A percentile compares a stretch with the other conserved stretches of the same genome.
Conservation (phyloP, 1,284 basidiomycete species). For the Cutaneotrichosporon sp. region DNA sequence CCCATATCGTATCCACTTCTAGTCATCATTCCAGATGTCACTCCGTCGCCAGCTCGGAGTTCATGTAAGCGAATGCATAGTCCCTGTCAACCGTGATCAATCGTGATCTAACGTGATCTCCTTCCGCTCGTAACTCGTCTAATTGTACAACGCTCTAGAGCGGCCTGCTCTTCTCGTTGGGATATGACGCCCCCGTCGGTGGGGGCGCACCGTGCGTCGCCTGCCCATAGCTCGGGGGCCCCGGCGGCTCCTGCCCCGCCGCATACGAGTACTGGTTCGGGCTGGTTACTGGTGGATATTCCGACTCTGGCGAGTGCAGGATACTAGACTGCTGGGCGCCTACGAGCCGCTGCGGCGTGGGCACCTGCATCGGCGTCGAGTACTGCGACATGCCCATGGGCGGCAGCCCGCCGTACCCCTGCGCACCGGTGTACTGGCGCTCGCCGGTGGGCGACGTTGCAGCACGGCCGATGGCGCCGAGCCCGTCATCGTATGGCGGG, state of each 20-base stretch:
- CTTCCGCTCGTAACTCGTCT: neutral
- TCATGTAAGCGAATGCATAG: too few species aligned
- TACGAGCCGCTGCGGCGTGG: constrained; percentile 16
- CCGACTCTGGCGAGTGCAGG: constrained; percentile 5
- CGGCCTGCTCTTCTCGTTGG: constrained; percentile 1
- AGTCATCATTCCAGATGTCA: too few species aligned
- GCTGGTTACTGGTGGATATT: neutral
- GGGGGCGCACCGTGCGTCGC: neutral
- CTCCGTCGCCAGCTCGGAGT: too few species aligned
- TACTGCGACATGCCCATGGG: neutral
- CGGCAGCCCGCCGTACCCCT: constrained; percentile 3
- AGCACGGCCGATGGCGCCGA: constrained; percentile 36
- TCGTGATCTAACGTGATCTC: too few species aligned
- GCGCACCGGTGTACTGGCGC: constrained; percentile 3
- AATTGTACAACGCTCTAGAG: neutral
- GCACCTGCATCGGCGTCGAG: constrained; percentile 6
- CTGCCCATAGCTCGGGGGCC: constrained; percentile 13
- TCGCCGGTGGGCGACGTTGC: constrained; percentile 24
- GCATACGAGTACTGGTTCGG: neutral
- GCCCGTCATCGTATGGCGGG: constrained; percentile 28
- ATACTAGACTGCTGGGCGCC: neutral
- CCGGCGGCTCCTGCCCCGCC: neutral
- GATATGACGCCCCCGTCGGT: neutral
- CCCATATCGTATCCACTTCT: too few species aligned
- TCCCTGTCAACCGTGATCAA: too few species aligned